phyloP scores from a whole-genome alignment of 2,329 filamentous ascomycete genomes.

The Arachnopeziza araneosa region DNA sequence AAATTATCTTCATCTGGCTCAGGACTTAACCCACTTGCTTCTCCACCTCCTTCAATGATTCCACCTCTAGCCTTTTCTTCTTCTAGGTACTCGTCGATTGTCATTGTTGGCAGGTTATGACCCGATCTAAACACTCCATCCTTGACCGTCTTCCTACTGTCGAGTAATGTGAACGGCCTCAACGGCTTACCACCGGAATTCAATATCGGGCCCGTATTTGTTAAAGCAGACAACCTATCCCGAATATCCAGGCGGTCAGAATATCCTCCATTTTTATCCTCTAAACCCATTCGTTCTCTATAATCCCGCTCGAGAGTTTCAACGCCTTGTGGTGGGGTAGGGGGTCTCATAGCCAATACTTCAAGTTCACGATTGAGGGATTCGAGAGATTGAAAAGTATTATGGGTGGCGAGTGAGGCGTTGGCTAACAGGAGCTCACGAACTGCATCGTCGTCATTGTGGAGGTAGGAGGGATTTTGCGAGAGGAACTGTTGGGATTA shows the following conservation, averaged over 20 bases:
- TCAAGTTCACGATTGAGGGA: slow-evolving; percentile 77
- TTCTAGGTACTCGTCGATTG: slow-evolving; percentile 93
- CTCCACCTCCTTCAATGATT: slow-evolving; percentile 86
- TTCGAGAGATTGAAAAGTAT: slow-evolving; percentile 83
- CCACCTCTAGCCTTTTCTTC: slow-evolving; percentile 81
- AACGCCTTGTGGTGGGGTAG: slow-evolving; percentile 39
- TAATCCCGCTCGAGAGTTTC: slow-evolving; percentile 41
- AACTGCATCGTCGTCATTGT: slow-evolving; percentile 78
- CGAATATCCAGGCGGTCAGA: slow-evolving; percentile 63
- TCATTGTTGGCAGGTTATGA: slow-evolving; percentile 95
- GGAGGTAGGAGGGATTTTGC: slow-evolving; percentile 52
- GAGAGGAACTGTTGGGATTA: slow-evolving; percentile 45
- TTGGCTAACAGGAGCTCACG: slow-evolving; percentile 74
- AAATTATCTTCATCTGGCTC: slow-evolving; percentile 86
- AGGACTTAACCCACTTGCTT: slow-evolving; percentile 59
- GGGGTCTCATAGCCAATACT: slow-evolving; percentile 70
- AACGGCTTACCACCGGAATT: slow-evolving; percentile 77
- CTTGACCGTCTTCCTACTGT: slow-evolving; percentile 67
- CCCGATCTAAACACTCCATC: slow-evolving; percentile 82
- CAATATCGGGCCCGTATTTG: slow-evolving; percentile 65
- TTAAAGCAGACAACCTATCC: slow-evolving; percentile 40
- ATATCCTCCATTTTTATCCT: slow-evolving; percentile 49
- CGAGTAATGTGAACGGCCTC: slow-evolving; percentile 82
- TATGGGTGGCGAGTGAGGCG: slow-evolving; percentile 67
- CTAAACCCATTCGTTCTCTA: slow-evolving; percentile 38